A percentile compares a stretch with the other conserved stretches of the same genome.
These are phyloP conservation scores for Apophysomyces elegans DNA, from an alignment of 371 early-diverging fungal genomes.

Conservation along the genomic window DNA sequence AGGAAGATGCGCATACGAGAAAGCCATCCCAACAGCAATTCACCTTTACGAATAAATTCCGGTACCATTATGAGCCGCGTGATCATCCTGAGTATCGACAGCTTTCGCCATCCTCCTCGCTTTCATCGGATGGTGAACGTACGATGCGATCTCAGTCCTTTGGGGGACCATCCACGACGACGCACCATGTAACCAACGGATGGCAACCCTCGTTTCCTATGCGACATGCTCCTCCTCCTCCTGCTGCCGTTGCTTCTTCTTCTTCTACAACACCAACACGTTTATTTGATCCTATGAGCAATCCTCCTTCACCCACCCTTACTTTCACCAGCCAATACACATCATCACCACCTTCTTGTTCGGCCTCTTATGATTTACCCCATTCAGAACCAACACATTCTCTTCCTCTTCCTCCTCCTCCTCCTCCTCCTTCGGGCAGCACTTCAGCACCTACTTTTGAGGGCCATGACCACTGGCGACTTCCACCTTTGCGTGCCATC, in stretches of 20 bases:
- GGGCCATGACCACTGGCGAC: constrained; percentile 11
- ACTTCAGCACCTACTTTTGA: not conserved
- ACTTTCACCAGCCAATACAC: constrained; percentile 10
- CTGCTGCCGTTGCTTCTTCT: no score
- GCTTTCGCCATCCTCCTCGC: constrained; percentile 9
- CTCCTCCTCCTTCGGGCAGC: not conserved
- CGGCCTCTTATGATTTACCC: not conserved
- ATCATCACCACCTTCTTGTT: constrained; percentile 17
- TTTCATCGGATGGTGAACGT: constrained; percentile 17
- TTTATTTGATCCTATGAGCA: not conserved
- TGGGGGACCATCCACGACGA: constrained; percentile 1
- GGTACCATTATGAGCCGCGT: not conserved
- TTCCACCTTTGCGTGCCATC: constrained; percentile 20
- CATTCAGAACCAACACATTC: not conserved
- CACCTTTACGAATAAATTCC: not conserved
- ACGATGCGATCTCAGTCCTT: constrained; percentile 8
- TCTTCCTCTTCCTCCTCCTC: no score
- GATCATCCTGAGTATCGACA: constrained; percentile 12
- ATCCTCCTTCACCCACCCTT: not conserved
- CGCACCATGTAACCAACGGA: not conserved
- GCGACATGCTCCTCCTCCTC: not conserved
- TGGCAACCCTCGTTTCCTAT: constrained; percentile 6
- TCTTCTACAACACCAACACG: not conserved
- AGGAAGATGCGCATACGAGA: not conserved
- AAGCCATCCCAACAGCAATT: constrained; percentile 1